Evolutionary conservation across 768 basidiomycete species (phyloP), one percentile per base, ranked within the genome.

Genomic region (Termitomyces sp.): DNA sequence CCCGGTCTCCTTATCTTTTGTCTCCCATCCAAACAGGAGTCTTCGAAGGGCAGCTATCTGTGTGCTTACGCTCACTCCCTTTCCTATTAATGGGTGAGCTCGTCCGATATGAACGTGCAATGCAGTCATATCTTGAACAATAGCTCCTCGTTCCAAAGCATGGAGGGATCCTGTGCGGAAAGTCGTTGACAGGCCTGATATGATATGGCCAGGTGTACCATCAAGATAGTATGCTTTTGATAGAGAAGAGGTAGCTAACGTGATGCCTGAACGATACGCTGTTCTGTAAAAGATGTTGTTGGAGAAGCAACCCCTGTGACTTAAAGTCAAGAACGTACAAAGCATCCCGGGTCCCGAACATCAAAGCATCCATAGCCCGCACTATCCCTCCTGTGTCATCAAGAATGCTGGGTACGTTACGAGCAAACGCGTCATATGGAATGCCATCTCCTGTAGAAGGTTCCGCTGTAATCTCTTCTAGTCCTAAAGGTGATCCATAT

Each of bases 401-500:
- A 65, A 85, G 71, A 37, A 83, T 77, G 25, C 66, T 71, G 6
- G 74, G 78, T 34, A 76, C 69, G 67, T 85, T 71, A 12, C 56
- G 62, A 47, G 59, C 64, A 70, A 88, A 76, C 43, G 90, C 84
- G 65, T 90, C 86, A 45, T 79, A 81, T 10, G 82, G 81, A 48
- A 76, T 73, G 1, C 87, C 87, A 58, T 88, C 87, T 15, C 79
- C 79, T 6, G 88, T 94, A 12, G 86, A 85, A 29, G 82, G 75
- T 70, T 95, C 94, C 31, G 78, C 75, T 17, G 76, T 73, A 38
- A 95, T 94, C 70, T 94, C 93, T 69, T 85, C 85, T 40, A 92
- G 68, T 5, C 93, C 94, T 29, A 96, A 70, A 25, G 82, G 74
- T 17, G 90, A 84, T 3, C 94, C 94, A 65, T 81, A 81, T 0